These are phyloP conservation scores for Pseudotulostoma volvatum DNA, from an alignment of 495 filamentous ascomycete genomes.

Conservation along the genomic window DNA sequence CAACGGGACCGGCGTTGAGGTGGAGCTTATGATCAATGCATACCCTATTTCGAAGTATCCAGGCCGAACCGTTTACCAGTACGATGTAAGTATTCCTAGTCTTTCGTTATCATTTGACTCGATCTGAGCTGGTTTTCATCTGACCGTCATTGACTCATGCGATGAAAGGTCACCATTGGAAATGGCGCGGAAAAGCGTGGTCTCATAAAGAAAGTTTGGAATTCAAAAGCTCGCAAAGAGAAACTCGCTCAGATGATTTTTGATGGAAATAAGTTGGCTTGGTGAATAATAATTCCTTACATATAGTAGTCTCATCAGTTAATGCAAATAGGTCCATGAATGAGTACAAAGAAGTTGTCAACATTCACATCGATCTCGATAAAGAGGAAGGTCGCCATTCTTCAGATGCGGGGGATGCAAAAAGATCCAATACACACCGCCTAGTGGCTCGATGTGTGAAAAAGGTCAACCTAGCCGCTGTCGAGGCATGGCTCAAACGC, in stretches of 20 bases:
- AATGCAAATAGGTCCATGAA: slow-evolving; percentile 18
- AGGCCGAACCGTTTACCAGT: slow-evolving; percentile 50
- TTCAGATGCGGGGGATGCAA: slow-evolving; percentile 14
- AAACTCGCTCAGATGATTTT: slow-evolving; percentile 47
- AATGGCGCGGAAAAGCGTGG: slow-evolving; percentile 43
- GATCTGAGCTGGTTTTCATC: not conserved
- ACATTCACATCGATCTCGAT: slow-evolving; percentile 49
- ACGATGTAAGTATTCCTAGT: slow-evolving; percentile 54
- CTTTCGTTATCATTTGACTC: slow-evolving; percentile 1
- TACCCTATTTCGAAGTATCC: slow-evolving; percentile 45
- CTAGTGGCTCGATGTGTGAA: slow-evolving; percentile 43
- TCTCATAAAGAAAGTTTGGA: slow-evolving; percentile 60
- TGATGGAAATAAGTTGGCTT: slow-evolving; percentile 65
- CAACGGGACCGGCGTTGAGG: slow-evolving; percentile 39
- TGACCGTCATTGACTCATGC: not conserved
- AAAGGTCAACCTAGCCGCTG: slow-evolving; percentile 42
- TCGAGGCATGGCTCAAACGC: slow-evolving; percentile 48
- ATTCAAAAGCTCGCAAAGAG: slow-evolving; percentile 37
- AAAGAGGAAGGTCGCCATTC: slow-evolving; percentile 27
- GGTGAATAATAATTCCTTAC: slow-evolving; percentile 36
- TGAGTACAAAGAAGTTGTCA: slow-evolving; percentile 21
- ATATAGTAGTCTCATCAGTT: slow-evolving; percentile 1
- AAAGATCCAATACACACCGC: slow-evolving; percentile 31
- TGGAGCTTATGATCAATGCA: slow-evolving; percentile 53
- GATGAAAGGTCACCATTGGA: slow-evolving; percentile 41